phyloP scores from a whole-genome alignment of 1,284 basidiomycete species.

The Omphalotus olearius region DNA sequence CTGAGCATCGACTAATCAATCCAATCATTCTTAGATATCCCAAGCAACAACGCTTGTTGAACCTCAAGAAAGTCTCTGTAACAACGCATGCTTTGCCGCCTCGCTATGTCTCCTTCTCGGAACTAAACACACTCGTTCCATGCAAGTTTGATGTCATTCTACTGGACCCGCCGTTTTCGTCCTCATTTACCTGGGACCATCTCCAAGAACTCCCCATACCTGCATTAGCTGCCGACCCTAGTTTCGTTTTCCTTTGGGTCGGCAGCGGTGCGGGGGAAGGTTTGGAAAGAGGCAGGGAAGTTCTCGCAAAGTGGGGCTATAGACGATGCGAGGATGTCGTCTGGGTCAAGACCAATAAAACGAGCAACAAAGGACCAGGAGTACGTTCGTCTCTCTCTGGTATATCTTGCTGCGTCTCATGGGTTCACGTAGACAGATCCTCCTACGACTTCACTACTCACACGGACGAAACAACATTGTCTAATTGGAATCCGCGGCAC shows the following conservation, averaged over 20 bases:
- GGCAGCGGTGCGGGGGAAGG: slow-evolving; percentile 89
- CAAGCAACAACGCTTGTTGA: slow-evolving; percentile 79
- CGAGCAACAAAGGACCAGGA: slow-evolving; percentile 66
- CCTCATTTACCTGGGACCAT: slow-evolving; percentile 81
- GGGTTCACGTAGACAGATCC: slow-evolving; percentile 58
- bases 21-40: slow-evolving; percentile 63
- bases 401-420: slow-evolving; percentile 7
- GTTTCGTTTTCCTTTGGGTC: slow-evolving; percentile 96
- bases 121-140: slow-evolving; percentile 50
- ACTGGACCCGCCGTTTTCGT: slow-evolving; percentile 85
- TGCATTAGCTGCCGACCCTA: slow-evolving; percentile 83
- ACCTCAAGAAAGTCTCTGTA: slow-evolving; percentile 74
- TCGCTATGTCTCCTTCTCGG: slow-evolving; percentile 60
- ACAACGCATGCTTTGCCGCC: slow-evolving; percentile 60
- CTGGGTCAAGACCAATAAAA: slow-evolving; percentile 90
- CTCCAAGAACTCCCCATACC: slow-evolving; percentile 83
- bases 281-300: slow-evolving; percentile 87
- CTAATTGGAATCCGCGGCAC: slow-evolving; percentile 99
- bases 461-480: slow-evolving; percentile 92
- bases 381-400: slow-evolving; percentile 40
- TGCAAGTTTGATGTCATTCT: slow-evolving; percentile 92
- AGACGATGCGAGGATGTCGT: slow-evolving; percentile 95
- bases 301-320: slow-evolving; percentile 94
- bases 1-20: slow-evolving; percentile 5
- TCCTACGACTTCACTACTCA: slow-evolving; percentile 79